These are phyloP conservation scores for Penicillium hordei DNA, from an alignment of 2,329 filamentous ascomycete species.

Conservation along the genomic window DNA sequence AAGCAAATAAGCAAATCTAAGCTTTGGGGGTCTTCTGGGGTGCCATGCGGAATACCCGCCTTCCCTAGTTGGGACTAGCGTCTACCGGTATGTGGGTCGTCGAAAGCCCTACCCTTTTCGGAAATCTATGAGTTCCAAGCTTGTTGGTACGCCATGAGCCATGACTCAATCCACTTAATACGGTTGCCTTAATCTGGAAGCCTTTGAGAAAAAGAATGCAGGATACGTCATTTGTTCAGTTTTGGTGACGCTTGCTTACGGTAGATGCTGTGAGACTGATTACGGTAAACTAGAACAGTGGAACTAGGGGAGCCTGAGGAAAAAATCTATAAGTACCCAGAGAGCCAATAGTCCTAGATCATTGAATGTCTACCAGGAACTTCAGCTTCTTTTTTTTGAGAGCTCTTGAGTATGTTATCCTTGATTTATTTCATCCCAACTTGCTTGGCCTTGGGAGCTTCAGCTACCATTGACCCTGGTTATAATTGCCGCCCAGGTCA, in stretches of 20 bases:
- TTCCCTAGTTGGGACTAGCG: not conserved
- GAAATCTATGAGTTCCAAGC: not conserved
- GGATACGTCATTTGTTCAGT: not conserved
- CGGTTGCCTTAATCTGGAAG: not conserved
- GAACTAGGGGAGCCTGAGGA: not conserved
- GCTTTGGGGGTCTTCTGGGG: not conserved
- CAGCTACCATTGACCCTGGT: not conserved
- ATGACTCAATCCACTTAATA: not conserved
- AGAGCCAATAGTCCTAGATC: not conserved
- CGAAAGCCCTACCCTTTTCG: not conserved
- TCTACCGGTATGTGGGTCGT: not conserved
- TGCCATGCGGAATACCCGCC: not conserved
- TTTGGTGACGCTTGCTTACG: not conserved
- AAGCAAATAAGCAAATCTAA: not conserved
- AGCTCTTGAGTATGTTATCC: not conserved
- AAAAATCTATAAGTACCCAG: not conserved
- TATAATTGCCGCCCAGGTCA: conserved; percentile 4
- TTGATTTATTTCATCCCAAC: not conserved
- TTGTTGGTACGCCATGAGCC: not conserved
- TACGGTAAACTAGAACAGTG: no score
- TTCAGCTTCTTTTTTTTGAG: not conserved
- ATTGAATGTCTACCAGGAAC: not conserved
- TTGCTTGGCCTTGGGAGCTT: not conserved
- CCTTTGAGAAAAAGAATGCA: not conserved
- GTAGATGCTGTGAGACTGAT: not conserved